phyloP scores from a whole-genome alignment of 768 basidiomycete species.

The Bullera alba region DNA sequence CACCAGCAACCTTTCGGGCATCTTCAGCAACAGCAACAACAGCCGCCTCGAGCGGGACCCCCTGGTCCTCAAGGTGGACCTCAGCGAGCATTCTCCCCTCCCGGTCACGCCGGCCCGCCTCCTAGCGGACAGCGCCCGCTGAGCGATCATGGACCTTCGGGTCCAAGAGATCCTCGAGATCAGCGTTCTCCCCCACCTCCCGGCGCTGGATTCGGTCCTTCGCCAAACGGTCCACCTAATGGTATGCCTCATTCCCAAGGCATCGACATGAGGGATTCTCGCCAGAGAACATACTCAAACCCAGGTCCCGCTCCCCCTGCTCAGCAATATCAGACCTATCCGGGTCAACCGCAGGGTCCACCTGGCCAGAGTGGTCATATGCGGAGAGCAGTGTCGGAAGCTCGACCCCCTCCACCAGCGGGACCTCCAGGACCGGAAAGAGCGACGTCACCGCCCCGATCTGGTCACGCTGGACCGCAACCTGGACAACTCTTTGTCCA shows the following conservation, averaged over 20 bases:
- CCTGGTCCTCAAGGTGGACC: slow-evolving; percentile 4
- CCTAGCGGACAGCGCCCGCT: neutral
- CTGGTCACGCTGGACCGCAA: slow-evolving; percentile 17
- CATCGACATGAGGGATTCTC: neutral
- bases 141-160: neutral
- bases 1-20: slow-evolving; percentile 2
- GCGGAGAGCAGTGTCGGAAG: slow-evolving; percentile 2
- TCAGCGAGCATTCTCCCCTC: neutral
- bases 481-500: slow-evolving; percentile 36
- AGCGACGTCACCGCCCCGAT: slow-evolving; percentile 4
- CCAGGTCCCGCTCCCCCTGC: neutral
- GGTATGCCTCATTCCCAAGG: neutral
- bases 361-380: slow-evolving; percentile 2
- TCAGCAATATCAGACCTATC: neutral
- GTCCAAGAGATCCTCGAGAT: neutral
- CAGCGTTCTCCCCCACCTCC: neutral
- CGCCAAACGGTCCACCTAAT: neutral
- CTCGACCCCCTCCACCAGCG: neutral
- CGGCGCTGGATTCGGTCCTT: neutral
- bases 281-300: neutral
- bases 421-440: neutral
- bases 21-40: slow-evolving; percentile 12
- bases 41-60: neutral
- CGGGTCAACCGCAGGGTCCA: slow-evolving; percentile 5
- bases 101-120: too few species aligned